phyloP scores from a whole-genome alignment of 2,329 filamentous ascomycete genomes.

The Decorospora gaudefroyi region DNA sequence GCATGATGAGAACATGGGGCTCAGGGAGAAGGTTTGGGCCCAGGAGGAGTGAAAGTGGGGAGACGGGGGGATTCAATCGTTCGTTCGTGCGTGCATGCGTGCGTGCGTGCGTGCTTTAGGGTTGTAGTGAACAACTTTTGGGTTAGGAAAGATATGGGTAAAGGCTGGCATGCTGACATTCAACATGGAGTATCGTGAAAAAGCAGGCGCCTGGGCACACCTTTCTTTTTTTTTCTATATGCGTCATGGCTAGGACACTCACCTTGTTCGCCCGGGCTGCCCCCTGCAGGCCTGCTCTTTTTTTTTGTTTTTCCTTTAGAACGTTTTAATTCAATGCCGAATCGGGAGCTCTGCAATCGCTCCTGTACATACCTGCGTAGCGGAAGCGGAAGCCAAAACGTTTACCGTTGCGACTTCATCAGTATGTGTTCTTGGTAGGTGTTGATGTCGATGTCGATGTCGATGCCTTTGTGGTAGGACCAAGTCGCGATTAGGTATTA shows the following conservation, averaged over 20 bases:
- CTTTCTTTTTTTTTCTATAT: constrained; percentile 1
- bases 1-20: constrained; percentile 58
- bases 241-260: constrained; percentile 5
- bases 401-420: too few species aligned
- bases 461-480: too few species aligned
- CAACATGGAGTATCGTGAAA: constrained; percentile 5
- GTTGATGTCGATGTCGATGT: too few species aligned
- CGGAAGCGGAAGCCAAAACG: too few species aligned
- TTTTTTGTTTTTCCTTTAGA: not conserved
- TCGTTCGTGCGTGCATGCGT: not conserved
- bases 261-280: constrained; percentile 4
- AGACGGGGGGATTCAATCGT: not conserved
- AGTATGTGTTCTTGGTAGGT: too few species aligned
- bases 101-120: too few species aligned
- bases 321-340: constrained; percentile 12
- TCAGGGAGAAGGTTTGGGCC: constrained; percentile 82
- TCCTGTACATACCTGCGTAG: too few species aligned
- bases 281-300: too few species aligned
- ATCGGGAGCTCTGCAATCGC: too few species aligned
- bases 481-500: too few species aligned
- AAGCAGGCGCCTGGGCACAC: constrained; percentile 4
- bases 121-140: too few species aligned
- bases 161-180: constrained; percentile 7
- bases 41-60: constrained; percentile 51
- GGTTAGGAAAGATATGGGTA: not conserved